These are phyloP conservation scores for Leptosphaerulina australis DNA, from an alignment of 2,329 filamentous ascomycete species.

Conservation along the genomic window DNA sequence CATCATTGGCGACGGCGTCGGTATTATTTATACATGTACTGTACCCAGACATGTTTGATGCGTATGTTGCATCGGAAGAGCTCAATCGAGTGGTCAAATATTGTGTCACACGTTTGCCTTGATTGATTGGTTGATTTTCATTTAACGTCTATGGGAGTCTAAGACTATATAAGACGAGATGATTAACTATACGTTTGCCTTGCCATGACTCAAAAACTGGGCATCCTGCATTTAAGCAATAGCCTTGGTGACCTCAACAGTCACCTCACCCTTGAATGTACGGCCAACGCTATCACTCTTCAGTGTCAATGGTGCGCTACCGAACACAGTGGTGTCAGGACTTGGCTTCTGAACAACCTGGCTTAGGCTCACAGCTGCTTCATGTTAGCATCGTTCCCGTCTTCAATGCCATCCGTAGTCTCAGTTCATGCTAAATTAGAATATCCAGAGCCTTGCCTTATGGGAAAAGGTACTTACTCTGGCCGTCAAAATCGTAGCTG, in stretches of 20 bases:
- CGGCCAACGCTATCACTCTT: not conserved
- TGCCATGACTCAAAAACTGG: not conserved
- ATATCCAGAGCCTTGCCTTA: too few relatives aligned
- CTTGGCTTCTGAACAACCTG: slow-evolving; percentile 17
- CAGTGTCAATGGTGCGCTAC: slow-evolving; percentile 8
- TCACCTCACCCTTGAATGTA: not conserved
- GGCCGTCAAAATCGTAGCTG: slow-evolving; percentile 6
- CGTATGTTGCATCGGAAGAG: not conserved
- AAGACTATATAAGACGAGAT: too few relatives aligned
- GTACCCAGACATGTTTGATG: slow-evolving; percentile 7
- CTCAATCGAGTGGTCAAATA: not conserved
- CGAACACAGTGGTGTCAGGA: slow-evolving; percentile 17
- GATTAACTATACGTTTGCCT: too few relatives aligned
- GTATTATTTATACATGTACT: slow-evolving; percentile 15
- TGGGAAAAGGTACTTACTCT: slow-evolving; percentile 9
- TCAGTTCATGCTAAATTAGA: too few relatives aligned
- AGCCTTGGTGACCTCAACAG: slow-evolving; percentile 17
- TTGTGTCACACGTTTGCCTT: not conserved
- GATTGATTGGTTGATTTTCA: too few relatives aligned
- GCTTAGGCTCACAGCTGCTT: slow-evolving; percentile 14
- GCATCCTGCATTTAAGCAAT: slow-evolving; percentile 13
- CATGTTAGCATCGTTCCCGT: not conserved
- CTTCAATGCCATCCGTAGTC: too few relatives aligned
- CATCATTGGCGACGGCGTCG: slow-evolving; percentile 23
- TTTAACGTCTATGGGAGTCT: too few relatives aligned